Conservation (phyloP, 116 monocot genomes). For the Dioscorea cayenensis region DNA sequence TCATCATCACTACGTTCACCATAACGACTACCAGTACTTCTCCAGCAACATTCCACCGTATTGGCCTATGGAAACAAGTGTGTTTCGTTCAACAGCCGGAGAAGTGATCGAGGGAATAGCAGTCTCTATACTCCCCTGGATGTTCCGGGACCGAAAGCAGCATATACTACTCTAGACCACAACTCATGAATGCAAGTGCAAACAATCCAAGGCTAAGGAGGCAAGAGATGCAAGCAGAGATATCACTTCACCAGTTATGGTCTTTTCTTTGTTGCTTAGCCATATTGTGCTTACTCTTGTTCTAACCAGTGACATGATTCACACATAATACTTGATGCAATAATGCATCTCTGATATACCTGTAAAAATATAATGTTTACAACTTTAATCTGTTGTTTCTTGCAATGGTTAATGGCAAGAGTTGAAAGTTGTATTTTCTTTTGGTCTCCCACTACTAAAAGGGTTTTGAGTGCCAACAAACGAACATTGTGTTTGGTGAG, state of each 20-base stretch:
- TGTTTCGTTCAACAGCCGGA: conserved; percentile 22
- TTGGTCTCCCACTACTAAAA: no score
- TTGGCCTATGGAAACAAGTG: conserved; percentile 1
- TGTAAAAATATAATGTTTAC: no score
- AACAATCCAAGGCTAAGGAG: conserved; percentile 24
- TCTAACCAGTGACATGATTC: neutral
- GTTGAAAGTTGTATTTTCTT: no score
- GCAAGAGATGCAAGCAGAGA: conserved; percentile 58
- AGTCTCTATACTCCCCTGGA: conserved; percentile 36
- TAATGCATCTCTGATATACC: no score
- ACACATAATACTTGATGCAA: no score
- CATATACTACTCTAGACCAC: conserved; percentile 26
- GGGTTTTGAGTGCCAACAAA: no score
- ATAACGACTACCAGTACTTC: neutral
- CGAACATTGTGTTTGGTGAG: no score
- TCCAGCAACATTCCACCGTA: neutral
- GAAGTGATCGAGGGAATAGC: conserved; percentile 32
- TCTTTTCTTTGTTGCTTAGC: conserved; percentile 54
- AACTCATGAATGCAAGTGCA: neutral
- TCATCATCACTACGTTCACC: neutral
- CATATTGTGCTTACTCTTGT: conserved; percentile 56
- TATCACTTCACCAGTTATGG: conserved; percentile 57
- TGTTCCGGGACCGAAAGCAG: conserved; percentile 21
- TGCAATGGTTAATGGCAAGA: no score
- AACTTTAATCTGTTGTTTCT: no score